Conservation (phyloP, 495 filamentous ascomycete genomes). For the Aspergillus asperescens region DNA sequence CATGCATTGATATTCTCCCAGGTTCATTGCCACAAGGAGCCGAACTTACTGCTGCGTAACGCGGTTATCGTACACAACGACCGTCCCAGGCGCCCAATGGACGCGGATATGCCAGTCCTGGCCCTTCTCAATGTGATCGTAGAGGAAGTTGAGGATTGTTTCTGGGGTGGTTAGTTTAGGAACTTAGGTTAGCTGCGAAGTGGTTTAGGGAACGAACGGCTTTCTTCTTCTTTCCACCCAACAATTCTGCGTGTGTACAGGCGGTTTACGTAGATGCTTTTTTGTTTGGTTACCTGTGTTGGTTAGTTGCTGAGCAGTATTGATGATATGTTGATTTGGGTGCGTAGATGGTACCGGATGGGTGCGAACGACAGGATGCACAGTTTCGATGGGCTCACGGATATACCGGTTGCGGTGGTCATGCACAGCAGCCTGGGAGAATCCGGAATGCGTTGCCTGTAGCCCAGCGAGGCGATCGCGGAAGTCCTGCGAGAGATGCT, state of each 20-base stretch:
- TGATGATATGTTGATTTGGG: slow-evolving; percentile 2
- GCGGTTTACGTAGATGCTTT: too few relatives aligned
- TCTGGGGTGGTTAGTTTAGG: too few relatives aligned
- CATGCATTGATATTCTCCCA: too few relatives aligned
- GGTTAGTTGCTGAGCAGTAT: not conserved
- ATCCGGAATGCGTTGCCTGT: slow-evolving; percentile 55
- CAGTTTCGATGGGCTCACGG: slow-evolving; percentile 35
- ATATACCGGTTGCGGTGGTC: slow-evolving; percentile 34
- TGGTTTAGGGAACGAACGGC: not conserved
- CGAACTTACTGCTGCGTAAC: too few relatives aligned
- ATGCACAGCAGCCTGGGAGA: slow-evolving; percentile 50
- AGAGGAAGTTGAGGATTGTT: slow-evolving; percentile 2
- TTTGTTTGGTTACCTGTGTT: too few relatives aligned
- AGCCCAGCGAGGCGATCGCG: slow-evolving; percentile 57
- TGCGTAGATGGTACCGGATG: slow-evolving; percentile 5
- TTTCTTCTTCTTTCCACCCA: slow-evolving; percentile 2
- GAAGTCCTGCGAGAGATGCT: slow-evolving; percentile 52
- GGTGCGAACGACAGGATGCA: slow-evolving; percentile 6
- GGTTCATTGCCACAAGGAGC: too few relatives aligned
- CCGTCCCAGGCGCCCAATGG: not conserved
- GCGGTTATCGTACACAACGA: not conserved
- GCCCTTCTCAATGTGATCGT: not conserved
- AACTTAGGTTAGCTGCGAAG: too few relatives aligned
- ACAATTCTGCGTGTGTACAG: not conserved
- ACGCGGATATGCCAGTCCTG: not conserved